Conservation (phyloP, 306 rosid species). For the Benincasa hispida region DNA sequence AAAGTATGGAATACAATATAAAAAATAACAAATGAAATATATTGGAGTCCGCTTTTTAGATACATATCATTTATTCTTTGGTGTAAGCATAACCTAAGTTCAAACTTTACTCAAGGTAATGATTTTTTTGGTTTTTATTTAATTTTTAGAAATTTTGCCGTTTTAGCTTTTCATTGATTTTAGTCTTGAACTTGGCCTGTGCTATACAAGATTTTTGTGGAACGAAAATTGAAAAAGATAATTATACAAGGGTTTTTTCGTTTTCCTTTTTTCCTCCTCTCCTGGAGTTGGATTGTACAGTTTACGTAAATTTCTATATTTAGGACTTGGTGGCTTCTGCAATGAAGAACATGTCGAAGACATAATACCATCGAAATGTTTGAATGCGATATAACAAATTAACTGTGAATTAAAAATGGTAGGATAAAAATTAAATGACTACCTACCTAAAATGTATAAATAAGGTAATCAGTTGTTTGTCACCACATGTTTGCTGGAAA, state of each 20-base stretch:
- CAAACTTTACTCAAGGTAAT: too few relatives aligned
- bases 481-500: background rate
- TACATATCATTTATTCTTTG: too few relatives aligned
- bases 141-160: background rate
- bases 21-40: too few relatives aligned
- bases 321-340: background rate
- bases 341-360: background rate
- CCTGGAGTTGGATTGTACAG: too few relatives aligned
- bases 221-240: background rate
- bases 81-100: too few relatives aligned
- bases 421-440: background rate
- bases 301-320: too few relatives aligned
- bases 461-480: background rate
- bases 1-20: too few relatives aligned
- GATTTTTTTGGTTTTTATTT: background rate
- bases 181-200: background rate
- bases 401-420: background rate
- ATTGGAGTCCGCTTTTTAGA: too few relatives aligned
- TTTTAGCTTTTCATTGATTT: background rate
- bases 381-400: background rate
- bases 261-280: too few relatives aligned
- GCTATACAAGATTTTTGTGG: background rate
- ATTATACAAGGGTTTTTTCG: background rate
- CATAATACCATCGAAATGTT: background rate
- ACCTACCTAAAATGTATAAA: background rate